These are phyloP conservation scores for Blumeriella jaapii DNA, from an alignment of 2,329 filamentous ascomycete species.

Conservation along the genomic window DNA sequence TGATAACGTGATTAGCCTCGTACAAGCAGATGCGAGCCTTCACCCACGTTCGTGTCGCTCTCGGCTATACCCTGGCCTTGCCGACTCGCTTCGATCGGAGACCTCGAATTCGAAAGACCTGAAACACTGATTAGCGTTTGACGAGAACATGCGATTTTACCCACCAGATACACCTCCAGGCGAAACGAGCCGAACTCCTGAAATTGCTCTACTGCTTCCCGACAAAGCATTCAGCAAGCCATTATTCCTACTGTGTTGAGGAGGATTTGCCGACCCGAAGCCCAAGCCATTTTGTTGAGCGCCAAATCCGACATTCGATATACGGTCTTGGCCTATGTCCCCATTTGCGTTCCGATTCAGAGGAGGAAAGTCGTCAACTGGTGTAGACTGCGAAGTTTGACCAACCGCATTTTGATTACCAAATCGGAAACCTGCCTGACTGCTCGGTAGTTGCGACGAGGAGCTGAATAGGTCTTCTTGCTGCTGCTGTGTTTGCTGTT, in stretches of 20 bases:
- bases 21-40: conserved; percentile 1
- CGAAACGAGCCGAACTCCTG: conserved; percentile 27
- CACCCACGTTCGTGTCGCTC: conserved; percentile 20
- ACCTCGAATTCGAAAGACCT: conserved; percentile 22
- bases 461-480: conserved; percentile 28
- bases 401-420: conserved; percentile 26
- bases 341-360: conserved; percentile 45
- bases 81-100: conserved; percentile 19
- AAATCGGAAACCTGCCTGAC: conserved; percentile 26
- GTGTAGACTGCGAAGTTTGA: conserved; percentile 29
- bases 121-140: not conserved
- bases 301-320: conserved; percentile 45
- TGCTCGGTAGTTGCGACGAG: conserved; percentile 25
- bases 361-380: conserved; percentile 50
- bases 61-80: conserved; percentile 15
- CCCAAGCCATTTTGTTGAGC: conserved; percentile 33
- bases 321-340: conserved; percentile 46
- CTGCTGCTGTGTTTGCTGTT: conserved; percentile 26
- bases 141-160: not conserved
- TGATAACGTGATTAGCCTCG: not conserved
- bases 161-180: conserved; percentile 23
- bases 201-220: conserved; percentile 40
- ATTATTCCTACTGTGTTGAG: conserved; percentile 41
- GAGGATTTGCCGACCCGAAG: conserved; percentile 25
- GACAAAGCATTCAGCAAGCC: conserved; percentile 54